Base-by-base conservation (phyloP, 345 rosid genomes). In the Crucihimalaya himalaica region DNA sequence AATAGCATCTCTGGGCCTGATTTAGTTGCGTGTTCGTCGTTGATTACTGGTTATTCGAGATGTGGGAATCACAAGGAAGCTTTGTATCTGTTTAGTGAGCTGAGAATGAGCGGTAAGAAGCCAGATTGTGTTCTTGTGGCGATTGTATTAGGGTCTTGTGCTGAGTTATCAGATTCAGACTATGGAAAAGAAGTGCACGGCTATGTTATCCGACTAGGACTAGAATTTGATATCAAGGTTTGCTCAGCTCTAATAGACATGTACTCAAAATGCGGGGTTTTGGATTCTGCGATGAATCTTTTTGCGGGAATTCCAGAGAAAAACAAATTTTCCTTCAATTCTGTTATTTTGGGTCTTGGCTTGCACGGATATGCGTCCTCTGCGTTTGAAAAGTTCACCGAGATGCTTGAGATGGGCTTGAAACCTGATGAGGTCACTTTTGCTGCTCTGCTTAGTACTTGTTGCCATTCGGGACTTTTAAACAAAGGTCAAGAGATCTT, bases 401-500 rank as follows among this genome's bases (percentile, higher is more conserved):
- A 85, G 75, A 83, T 91, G 73, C 73, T 82, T 65, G 43, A 47
- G 68, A 56, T 60, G 29, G 89, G 88, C 34, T 65, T 86, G 58
- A 54, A 78, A 65, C 93, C 97, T 0, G 98, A 91, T 46, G 83
- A 78, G 48, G 78, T 85, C 55, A 88, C 97, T 62, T 91, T 91
- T 73, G 82, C 95, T 42, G 84, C 90, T 74, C 91, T 91, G 34
- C 95, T 94, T 66, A 84, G 84, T 70, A 80, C 88, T 56, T 94
- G 96, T 78, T 89, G 93, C 64, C 97, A 94, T 75, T 78, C 85
- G 3, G 97, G 96, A 70, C 87, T 86, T 54, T 81, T 87, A 63
- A 16, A 75, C 32, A 81, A 83, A 23, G 98, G 95, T 25, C 69
- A 58, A 75, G 83, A 82, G 72, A 70, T 87, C 28, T 87, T 91